Percentiles rank a stretch among this genome's conserved stretches.
Evolutionary conservation across 139 green algal genomes (phyloP).

Genomic region (Chlorella ohadii): DNA sequence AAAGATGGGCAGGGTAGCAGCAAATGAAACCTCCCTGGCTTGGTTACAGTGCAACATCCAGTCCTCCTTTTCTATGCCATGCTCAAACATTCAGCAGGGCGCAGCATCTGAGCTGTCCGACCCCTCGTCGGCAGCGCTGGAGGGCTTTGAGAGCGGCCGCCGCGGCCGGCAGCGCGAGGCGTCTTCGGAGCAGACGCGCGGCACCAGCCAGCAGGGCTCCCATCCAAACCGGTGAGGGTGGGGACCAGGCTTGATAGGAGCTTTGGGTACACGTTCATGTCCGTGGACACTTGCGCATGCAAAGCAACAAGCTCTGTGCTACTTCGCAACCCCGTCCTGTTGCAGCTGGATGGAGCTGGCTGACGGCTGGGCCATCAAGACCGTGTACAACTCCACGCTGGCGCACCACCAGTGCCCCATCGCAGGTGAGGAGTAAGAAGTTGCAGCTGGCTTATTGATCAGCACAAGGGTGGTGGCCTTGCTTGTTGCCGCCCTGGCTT

Average conservation of each 20-base stretch:
- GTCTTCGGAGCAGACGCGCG: not conserved
- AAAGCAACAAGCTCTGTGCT: too few species aligned
- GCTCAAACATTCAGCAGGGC: not conserved
- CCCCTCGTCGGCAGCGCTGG: not conserved
- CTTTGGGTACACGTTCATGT: too few species aligned
- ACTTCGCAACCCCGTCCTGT: too few species aligned
- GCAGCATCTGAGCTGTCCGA: not conserved
- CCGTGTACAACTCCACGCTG: slow-evolving; percentile 47
- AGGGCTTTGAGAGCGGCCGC: not conserved
- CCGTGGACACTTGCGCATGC: too few species aligned
- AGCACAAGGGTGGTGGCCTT: too few species aligned
- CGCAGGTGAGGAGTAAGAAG: not conserved
- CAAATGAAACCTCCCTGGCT: too few species aligned
- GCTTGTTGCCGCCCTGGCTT: too few species aligned
- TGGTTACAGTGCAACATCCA: not conserved
- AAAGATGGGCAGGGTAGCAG: not conserved
- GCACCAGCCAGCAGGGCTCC: slow-evolving; percentile 22
- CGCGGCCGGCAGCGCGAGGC: slow-evolving; percentile 5
- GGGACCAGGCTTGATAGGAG: too few species aligned
- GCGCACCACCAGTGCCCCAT: slow-evolving; percentile 50
- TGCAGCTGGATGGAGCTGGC: slow-evolving; percentile 38
- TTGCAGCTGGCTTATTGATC: not conserved
- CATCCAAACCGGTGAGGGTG: slow-evolving; percentile 24
- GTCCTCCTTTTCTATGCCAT: too few species aligned
- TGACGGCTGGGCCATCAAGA: slow-evolving; percentile 40